Evolutionary conservation across 352 stramenopile genomes (phyloP).

Genomic region (Phytophthora hybrid): DNA sequence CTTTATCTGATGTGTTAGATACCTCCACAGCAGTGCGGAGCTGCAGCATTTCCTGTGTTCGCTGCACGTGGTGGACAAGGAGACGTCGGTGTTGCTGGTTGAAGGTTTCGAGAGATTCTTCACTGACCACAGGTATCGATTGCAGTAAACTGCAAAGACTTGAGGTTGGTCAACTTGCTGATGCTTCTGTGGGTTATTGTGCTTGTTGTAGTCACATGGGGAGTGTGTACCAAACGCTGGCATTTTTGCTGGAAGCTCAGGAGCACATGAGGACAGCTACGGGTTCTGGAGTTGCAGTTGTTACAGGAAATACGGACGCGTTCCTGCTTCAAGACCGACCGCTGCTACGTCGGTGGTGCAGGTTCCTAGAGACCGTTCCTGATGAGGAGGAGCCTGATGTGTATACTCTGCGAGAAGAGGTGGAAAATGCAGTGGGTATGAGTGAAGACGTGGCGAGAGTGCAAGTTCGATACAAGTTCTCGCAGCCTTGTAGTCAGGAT

Average conservation of each 20-base stretch:
- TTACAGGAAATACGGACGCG: constrained; percentile 43
- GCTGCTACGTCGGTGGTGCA: constrained; percentile 61
- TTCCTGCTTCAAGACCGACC: constrained; percentile 50
- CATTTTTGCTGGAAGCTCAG: constrained; percentile 59
- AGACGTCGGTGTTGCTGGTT: constrained; percentile 63
- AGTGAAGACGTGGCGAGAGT: constrained; percentile 15
- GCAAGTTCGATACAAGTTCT: constrained; percentile 51
- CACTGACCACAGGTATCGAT: constrained; percentile 36
- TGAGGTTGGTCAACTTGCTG: background rate
- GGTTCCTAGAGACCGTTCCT: constrained; percentile 51
- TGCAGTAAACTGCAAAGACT: too few relatives aligned
- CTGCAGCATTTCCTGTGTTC: constrained; percentile 73
- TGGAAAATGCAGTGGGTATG: constrained; percentile 21
- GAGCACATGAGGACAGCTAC: constrained; percentile 57
- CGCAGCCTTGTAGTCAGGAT: constrained; percentile 17
- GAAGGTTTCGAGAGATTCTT: constrained; percentile 72
- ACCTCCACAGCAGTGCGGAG: constrained; percentile 51
- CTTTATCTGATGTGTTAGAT: constrained; percentile 36
- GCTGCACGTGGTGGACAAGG: constrained; percentile 55
- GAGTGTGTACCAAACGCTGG: constrained; percentile 70
- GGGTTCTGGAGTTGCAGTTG: constrained; percentile 45
- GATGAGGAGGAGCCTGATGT: constrained; percentile 30
- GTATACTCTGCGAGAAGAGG: constrained; percentile 47
- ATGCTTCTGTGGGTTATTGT: constrained; percentile 8
- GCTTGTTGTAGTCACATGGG: constrained; percentile 38